phyloP scores from a whole-genome alignment of 1,139 yeast species.

The Geotrichum restrictum region DNA sequence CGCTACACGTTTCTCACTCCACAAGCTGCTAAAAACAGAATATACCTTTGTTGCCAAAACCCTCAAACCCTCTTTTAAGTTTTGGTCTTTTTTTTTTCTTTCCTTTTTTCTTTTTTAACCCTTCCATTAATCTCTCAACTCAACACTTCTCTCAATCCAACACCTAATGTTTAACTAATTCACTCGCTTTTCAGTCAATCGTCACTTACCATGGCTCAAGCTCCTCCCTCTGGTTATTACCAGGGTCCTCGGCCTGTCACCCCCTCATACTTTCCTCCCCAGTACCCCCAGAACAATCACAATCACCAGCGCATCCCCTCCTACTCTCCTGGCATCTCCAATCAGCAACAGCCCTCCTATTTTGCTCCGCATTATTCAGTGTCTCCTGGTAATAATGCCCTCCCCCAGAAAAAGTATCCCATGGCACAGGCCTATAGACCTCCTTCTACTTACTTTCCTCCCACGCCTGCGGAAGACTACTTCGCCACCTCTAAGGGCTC shows the following conservation, averaged over 20 bases:
- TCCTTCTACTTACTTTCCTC: conserved; percentile 9
- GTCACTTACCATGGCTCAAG: conserved; percentile 16
- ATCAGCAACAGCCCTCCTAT: conserved; percentile 6
- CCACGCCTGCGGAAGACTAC: conserved; percentile 16
- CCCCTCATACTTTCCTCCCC: conserved; percentile 6
- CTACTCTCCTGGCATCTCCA: conserved; percentile 9
- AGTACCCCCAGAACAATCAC: conserved; percentile 10
- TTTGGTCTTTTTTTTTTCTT: conserved; percentile 1
- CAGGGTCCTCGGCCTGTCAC: conserved; percentile 9
- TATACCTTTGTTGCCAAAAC: conserved; percentile 1
- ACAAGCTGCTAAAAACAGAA: conserved; percentile 1
- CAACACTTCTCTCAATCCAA: conserved; percentile 1
- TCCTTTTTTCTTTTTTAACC: background rate
- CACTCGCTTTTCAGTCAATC: conserved; percentile 13
- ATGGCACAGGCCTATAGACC: conserved; percentile 15
- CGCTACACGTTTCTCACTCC: background rate
- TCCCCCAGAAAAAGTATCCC: conserved; percentile 10
- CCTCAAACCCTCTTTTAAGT: conserved; percentile 2
- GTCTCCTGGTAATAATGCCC: background rate
- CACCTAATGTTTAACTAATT: conserved; percentile 10
- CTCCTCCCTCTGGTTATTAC: conserved; percentile 14
- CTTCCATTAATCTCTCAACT: background rate
- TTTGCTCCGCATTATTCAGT: conserved; percentile 10
- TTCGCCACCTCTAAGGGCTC: conserved; percentile 14
- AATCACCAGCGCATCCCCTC: conserved; percentile 13